Base-by-base conservation (phyloP, 2,329 filamentous ascomycete species). In the Rutstroemia sp. region DNA sequence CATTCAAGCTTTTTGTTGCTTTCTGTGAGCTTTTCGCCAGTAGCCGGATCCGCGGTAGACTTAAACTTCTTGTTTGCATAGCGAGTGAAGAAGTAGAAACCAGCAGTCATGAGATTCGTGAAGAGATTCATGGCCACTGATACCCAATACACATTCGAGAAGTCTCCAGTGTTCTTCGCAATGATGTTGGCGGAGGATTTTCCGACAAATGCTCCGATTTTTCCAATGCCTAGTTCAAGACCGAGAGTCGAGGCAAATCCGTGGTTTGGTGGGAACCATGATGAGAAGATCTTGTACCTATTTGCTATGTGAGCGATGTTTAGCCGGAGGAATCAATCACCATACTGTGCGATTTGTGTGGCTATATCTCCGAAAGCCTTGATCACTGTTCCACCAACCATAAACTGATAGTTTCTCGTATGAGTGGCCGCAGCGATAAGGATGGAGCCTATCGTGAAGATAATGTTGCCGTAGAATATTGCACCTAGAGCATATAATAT, bases 121-220 rank as follows among this genome's bases (percentile, higher is more conserved):
- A 85, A 85, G 2, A 85, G 57, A 57, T 85, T 83, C 78, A 85
- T 84, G 62, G 82, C 80, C 0, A 85, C 80, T 0, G 78, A 75
- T 9, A 77, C 77, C 82, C 82, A 85, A 78, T 54, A 85, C 0
- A 79, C 79, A 79, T 81, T 85, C 52, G 77, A 76, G 47, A 85
- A 85, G 62, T 85, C 74, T 0, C 81, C 80, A 0, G 78, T 79
- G 12, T 77, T 78, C 61, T 78, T 48, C 2, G 42, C 21, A 16
- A 54, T 54, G 8, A 54, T 71, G 47, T 85, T 85, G 3, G 81
- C 80, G 0, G 80, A 80, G 0, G 79, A 74, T 61, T 82, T 81
- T 10, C 82, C 82, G 1, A 82, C 78, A 56, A 85, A 84, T 0
- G 75, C 76, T 2, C 82, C 81, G 8, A 85, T 78, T 60, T 83